phyloP scores from a whole-genome alignment of 2,329 filamentous ascomycete species.

The Ophiosphaerella narmari region DNA sequence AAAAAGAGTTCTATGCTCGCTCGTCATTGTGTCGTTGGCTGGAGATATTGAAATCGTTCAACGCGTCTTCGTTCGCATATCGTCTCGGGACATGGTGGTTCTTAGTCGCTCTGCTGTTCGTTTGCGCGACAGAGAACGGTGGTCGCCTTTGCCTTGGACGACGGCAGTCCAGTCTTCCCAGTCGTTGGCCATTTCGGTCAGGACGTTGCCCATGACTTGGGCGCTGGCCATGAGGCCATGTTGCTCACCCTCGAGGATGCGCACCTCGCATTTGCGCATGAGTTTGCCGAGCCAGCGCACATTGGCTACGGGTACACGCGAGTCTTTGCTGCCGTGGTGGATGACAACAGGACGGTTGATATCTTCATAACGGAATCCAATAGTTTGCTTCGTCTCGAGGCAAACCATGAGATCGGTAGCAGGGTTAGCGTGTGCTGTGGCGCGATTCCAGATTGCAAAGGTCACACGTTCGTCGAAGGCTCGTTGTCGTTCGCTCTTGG shows the following conservation, averaged over 20 bases:
- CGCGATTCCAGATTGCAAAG: slow-evolving; percentile 90
- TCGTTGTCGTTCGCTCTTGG: slow-evolving; percentile 72
- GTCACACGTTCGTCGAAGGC: slow-evolving; percentile 86
- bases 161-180: slow-evolving; percentile 62
- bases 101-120: slow-evolving; percentile 22
- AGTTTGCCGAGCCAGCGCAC: slow-evolving; percentile 92
- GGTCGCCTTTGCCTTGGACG: slow-evolving; percentile 18
- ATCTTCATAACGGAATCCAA: slow-evolving; percentile 96
- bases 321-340: slow-evolving; percentile 89
- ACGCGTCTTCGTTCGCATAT: background rate
- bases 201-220: slow-evolving; percentile 87
- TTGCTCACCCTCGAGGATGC: slow-evolving; percentile 86
- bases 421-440: slow-evolving; percentile 89
- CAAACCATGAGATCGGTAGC: slow-evolving; percentile 92
- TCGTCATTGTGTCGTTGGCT: background rate
- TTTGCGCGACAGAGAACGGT: slow-evolving; percentile 16
- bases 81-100: slow-evolving; percentile 10
- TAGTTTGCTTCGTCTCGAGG: slow-evolving; percentile 84
- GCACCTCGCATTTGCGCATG: slow-evolving; percentile 90
- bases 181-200: slow-evolving; percentile 91
- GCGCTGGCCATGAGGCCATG: slow-evolving; percentile 97
- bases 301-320: slow-evolving; percentile 91
- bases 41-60: background rate
- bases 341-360: slow-evolving; percentile 91
- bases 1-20: background rate